Evolutionary conservation across 2,329 filamentous ascomycete genomes (phyloP).

Genomic region (Trichoderma atrobrunneum): DNA sequence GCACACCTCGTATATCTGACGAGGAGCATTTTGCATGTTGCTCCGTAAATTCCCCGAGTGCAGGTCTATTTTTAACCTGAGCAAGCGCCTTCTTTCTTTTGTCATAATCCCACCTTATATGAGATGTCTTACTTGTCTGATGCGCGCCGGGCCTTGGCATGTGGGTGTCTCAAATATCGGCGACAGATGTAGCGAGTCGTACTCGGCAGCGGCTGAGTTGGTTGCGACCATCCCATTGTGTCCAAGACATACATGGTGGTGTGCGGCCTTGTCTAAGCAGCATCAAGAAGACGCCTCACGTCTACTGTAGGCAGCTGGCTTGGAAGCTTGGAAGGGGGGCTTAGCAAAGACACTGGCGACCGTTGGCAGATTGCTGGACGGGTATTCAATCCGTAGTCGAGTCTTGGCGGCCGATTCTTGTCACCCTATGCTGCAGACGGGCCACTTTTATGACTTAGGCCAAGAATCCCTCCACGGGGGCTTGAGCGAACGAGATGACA

Average conservation of each 20-base stretch:
- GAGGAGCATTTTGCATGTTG: background rate
- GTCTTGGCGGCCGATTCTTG: background rate
- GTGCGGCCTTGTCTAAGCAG: too few relatives aligned
- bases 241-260: background rate
- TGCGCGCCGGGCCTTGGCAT: background rate
- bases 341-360: background rate
- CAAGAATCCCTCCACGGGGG: constrained; percentile 15
- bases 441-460: constrained; percentile 16
- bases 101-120: background rate
- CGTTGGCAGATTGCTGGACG: background rate
- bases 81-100: background rate
- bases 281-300: background rate
- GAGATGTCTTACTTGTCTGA: background rate
- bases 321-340: background rate
- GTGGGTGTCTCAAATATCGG: background rate
- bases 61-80: background rate
- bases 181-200: background rate
- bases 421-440: constrained; percentile 1
- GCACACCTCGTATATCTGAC: background rate
- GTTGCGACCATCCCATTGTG: background rate
- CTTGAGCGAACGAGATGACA: constrained; percentile 11
- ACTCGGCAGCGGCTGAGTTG: background rate
- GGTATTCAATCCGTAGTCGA: background rate
- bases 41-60: background rate
- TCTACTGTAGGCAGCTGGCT: background rate